Base-by-base conservation (phyloP, 192 early-diverging fungal genomes). In the Entrophospora sp. region DNA sequence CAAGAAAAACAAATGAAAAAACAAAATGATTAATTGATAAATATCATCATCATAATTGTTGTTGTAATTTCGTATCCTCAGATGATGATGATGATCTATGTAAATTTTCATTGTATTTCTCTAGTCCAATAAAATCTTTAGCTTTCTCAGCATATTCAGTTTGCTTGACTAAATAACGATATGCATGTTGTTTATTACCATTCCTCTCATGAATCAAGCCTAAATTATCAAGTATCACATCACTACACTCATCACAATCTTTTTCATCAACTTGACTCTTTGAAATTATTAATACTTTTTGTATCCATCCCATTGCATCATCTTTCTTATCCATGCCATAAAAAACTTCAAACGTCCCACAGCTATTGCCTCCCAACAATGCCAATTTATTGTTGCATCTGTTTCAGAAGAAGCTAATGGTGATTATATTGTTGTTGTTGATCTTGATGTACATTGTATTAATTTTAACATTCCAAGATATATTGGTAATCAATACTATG, bases 201-300 rank as follows among this genome's bases (percentile, higher is more conserved):
- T 43, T 71, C 75, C 74, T 77, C 73, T 84, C 82, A 45, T 77
- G 56, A 34, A 84, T 73, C 30, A 72, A 55, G 1, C 80, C 82
- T 22, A 84, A 61, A 36, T 76, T 81, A 52, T 76, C 78, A 24
- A 77, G 63, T 18, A 71, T 79, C 3, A 81, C 70, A 14, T 70
- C 82, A 13, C 78, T 76, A 62, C 82, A 84, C 66, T 84, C 82
- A 42, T 74, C 70, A 55, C 82, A 84, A 60, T 81, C 78, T 25
- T 71, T 69, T 10, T 66, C 62, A 13, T 69, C 72, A 6, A 61
- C 55, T 44, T 69, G 72, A n/a, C 55, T 57, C 24, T 77, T 72
- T 43, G 76, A 71, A 18, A 76, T 77, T 20, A 51, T 59, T 28
- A 84, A 66, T 3, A 78, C 70, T 57, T 73, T 71, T 28, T 84